Evolutionary conservation across 768 basidiomycete genomes (phyloP).

Genomic region (Xerocomus spinulosus): DNA sequence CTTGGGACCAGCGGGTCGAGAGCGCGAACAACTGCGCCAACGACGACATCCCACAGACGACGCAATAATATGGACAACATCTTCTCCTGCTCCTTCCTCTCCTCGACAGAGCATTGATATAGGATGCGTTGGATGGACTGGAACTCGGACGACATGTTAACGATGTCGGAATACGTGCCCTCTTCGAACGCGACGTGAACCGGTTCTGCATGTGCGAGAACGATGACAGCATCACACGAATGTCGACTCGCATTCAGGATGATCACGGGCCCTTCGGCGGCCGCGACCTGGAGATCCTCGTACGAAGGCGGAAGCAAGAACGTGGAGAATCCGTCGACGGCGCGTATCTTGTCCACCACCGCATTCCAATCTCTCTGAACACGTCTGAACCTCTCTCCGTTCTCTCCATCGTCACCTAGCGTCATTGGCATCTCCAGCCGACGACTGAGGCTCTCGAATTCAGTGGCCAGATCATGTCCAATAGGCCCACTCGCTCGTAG

Average conservation of each 20-base stretch:
- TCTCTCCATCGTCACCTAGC: slow-evolving; percentile 6
- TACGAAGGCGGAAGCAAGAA: slow-evolving; percentile 23
- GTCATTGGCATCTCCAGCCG: slow-evolving; percentile 19
- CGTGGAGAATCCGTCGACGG: slow-evolving; percentile 19
- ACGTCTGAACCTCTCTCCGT: slow-evolving; percentile 15
- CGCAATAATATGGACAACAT: slow-evolving; percentile 9
- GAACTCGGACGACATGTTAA: slow-evolving; percentile 4
- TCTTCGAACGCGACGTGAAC: slow-evolving; percentile 11
- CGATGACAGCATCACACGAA: slow-evolving; percentile 19
- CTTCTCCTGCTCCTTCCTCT: slow-evolving; percentile 3
- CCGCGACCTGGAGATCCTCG: slow-evolving; percentile 15
- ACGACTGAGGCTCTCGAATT: slow-evolving; percentile 17
- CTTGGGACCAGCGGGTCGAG: slow-evolving; percentile 11
- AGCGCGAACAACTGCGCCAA: slow-evolving; percentile 14
- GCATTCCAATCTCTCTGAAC: slow-evolving; percentile 24
- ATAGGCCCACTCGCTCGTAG: slow-evolving; percentile 10
- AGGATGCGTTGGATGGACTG: not conserved
- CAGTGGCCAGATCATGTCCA: slow-evolving; percentile 12
- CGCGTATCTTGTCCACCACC: slow-evolving; percentile 23
- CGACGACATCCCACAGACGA: slow-evolving; percentile 21
- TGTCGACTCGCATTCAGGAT: slow-evolving; percentile 28
- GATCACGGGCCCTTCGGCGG: slow-evolving; percentile 28
- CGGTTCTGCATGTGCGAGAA: slow-evolving; percentile 9
- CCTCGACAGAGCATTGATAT: not conserved
- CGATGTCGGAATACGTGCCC: slow-evolving; percentile 4